phyloP scores from a whole-genome alignment of 2,329 filamentous ascomycete species.

The Pseudopithomyces chartarum region DNA sequence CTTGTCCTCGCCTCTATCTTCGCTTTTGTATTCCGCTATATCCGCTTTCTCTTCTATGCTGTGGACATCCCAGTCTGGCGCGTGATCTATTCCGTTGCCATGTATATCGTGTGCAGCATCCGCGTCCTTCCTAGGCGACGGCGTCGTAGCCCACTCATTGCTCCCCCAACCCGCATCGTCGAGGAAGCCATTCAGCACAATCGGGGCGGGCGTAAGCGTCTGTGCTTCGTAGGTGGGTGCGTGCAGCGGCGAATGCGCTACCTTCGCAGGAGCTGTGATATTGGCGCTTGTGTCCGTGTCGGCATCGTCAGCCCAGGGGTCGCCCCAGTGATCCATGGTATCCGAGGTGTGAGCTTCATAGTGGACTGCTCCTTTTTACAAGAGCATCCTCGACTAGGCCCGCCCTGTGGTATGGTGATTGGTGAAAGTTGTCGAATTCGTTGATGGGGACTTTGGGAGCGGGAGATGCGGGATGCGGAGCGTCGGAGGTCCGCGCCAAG shows the following conservation, averaged over 20 bases:
- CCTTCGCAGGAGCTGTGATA: constrained; percentile 24
- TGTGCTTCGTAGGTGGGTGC: constrained; percentile 16
- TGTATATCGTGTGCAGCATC: constrained; percentile 2
- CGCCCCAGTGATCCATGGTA: constrained; percentile 49
- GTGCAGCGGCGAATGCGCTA: constrained; percentile 17
- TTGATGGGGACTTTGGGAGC: not conserved
- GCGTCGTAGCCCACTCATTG: constrained; percentile 30
- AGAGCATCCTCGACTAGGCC: constrained; percentile 32
- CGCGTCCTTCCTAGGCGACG: constrained; percentile 13
- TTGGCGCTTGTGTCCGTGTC: constrained; percentile 23
- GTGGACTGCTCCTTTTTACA: constrained; percentile 34
- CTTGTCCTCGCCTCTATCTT: constrained; percentile 31
- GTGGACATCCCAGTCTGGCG: not conserved
- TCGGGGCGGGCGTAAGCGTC: constrained; percentile 15
- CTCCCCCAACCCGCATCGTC: constrained; percentile 45
- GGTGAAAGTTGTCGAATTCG: not conserved
- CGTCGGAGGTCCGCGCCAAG: not conserved
- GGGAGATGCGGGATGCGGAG: not conserved
- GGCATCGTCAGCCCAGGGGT: constrained; percentile 47
- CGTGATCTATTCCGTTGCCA: not conserved
- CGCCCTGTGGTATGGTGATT: not conserved
- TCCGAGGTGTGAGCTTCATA: constrained; percentile 40
- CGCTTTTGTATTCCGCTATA: no score
- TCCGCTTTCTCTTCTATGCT: constrained; percentile 7
- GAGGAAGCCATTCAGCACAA: constrained; percentile 35